These are phyloP conservation scores for Diaporthe citriasiana DNA, from an alignment of 2,329 filamentous ascomycete genomes.

Conservation along the genomic window DNA sequence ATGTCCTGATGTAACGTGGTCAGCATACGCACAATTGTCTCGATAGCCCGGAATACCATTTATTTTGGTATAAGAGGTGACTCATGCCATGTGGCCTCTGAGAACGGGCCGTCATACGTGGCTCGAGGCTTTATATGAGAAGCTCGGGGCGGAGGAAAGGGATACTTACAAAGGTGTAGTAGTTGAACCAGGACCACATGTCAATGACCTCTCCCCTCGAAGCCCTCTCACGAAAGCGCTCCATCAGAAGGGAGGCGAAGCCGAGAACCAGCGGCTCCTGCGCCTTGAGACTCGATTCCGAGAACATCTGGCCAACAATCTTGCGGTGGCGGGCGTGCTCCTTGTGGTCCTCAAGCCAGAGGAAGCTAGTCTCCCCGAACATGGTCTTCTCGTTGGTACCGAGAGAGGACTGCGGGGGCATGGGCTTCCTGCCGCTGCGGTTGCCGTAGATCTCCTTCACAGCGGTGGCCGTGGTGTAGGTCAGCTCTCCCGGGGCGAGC, in stretches of 20 bases:
- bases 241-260: slow-evolving; percentile 44
- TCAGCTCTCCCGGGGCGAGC: slow-evolving; percentile 41
- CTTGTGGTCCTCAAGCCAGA: slow-evolving; percentile 41
- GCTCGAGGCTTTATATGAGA: background rate
- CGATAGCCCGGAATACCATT: too few species aligned
- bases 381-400: slow-evolving; percentile 42
- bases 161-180: slow-evolving; percentile 44
- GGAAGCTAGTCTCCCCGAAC: slow-evolving; percentile 43
- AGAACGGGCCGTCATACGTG: background rate
- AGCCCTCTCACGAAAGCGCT: slow-evolving; percentile 43
- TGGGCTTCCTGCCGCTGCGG: slow-evolving; percentile 33
- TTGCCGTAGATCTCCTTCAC: slow-evolving; percentile 41
- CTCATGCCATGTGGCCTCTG: too few species aligned
- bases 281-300: slow-evolving; percentile 46
- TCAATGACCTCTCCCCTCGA: slow-evolving; percentile 43
- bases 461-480: slow-evolving; percentile 39
- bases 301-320: slow-evolving; percentile 47
- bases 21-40: background rate
- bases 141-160: background rate
- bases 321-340: slow-evolving; percentile 46
- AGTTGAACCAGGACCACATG: slow-evolving; percentile 48
- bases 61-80: too few species aligned
- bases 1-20: slow-evolving; percentile 41
- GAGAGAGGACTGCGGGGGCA: slow-evolving; percentile 42
- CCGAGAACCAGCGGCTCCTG: slow-evolving; percentile 46